Evolutionary conservation across 2,329 filamentous ascomycete species (phyloP).

Genomic region (Fusarium oligoseptatum): DNA sequence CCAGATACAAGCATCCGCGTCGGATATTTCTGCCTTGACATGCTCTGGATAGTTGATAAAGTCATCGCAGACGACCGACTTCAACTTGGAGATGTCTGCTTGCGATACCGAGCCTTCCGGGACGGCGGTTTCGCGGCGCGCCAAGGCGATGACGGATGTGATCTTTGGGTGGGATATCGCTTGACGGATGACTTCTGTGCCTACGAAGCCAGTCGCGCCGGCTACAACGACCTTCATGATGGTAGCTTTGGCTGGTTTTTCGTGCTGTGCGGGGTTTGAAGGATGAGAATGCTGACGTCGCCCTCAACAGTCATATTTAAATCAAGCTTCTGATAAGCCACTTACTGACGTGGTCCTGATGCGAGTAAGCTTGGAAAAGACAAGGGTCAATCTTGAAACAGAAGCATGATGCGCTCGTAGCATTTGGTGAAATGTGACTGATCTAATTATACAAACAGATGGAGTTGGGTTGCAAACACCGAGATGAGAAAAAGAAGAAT

Average conservation of each 20-base stretch:
- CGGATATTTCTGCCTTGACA: slow-evolving; percentile 55
- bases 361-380: not conserved
- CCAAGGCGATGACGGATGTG: slow-evolving; percentile 57
- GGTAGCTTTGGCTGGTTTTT: not conserved
- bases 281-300: not conserved
- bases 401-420: not conserved
- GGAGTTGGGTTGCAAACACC: not conserved
- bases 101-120: slow-evolving; percentile 40
- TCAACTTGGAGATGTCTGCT: slow-evolving; percentile 53
- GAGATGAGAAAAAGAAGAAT: not conserved
- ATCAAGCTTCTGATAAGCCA: not conserved
- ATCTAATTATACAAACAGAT: not conserved
- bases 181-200: slow-evolving; percentile 59
- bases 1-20: slow-evolving; percentile 60
- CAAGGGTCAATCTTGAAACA: not conserved
- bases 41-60: slow-evolving; percentile 57
- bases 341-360: not conserved
- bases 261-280: not conserved
- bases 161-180: slow-evolving; percentile 53
- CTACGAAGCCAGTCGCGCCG: slow-evolving; percentile 59
- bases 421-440: not conserved
- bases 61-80: slow-evolving; percentile 55
- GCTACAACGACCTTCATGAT: slow-evolving; percentile 60
- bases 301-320: not conserved
- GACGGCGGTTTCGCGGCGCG: slow-evolving; percentile 52